phyloP scores from a whole-genome alignment of 768 basidiomycete genomes.

The Sarcomyxa edulis region DNA sequence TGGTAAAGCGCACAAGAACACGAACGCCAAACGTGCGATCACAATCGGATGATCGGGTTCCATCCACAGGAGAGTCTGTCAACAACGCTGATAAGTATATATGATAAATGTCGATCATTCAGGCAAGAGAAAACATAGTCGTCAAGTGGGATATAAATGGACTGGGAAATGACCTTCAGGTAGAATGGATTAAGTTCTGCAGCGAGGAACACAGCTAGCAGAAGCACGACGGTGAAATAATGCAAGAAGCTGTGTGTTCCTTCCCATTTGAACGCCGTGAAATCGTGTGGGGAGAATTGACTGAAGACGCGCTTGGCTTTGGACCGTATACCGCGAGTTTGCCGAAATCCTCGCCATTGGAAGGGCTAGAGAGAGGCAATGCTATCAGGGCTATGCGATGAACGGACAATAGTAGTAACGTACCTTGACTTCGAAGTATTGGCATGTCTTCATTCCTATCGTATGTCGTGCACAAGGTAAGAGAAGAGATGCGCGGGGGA shows the following conservation, averaged over 20 bases:
- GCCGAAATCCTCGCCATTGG: conserved; percentile 79
- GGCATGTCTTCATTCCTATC: conserved; percentile 81
- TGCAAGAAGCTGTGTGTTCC: conserved; percentile 69
- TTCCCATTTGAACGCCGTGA: conserved; percentile 86
- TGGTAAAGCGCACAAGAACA: conserved; percentile 84
- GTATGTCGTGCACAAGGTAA: conserved; percentile 14
- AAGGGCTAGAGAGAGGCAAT: too few species aligned
- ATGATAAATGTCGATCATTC: conserved; percentile 1
- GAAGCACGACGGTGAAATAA: conserved; percentile 68
- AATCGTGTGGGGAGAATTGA: conserved; percentile 85
- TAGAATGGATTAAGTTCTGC: conserved; percentile 89
- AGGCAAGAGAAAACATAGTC: conserved; percentile 12
- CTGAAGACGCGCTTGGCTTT: conserved; percentile 77
- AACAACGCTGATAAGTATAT: conserved; percentile 5
- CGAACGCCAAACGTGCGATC: conserved; percentile 62
- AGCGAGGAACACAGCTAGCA: conserved; percentile 74
- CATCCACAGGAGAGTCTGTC: conserved; percentile 70
- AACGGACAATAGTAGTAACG: conserved; percentile 12
- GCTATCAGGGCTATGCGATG: conserved; percentile 8
- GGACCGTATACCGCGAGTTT: conserved; percentile 70
- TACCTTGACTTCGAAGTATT: conserved; percentile 86
- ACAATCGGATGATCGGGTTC: conserved; percentile 87
- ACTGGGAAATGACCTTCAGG: too few species aligned
- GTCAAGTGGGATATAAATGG: too few species aligned
- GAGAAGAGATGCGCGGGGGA: conserved; percentile 3